Base-by-base conservation (phyloP, 352 stramenopile genomes). In the Globisporangium spinosum region DNA sequence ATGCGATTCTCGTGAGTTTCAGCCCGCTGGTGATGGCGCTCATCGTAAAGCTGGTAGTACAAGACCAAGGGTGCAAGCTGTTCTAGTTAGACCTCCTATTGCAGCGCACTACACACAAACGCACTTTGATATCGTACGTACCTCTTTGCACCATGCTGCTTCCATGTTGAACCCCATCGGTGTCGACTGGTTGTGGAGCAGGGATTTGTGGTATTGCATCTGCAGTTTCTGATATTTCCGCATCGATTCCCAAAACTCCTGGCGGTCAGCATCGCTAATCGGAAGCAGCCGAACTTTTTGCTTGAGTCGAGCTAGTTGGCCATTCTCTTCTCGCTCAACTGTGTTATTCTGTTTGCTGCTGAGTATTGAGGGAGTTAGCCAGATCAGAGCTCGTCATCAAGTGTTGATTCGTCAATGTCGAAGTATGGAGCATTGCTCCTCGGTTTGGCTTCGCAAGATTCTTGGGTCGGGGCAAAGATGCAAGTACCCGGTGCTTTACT, bases 101-200 rank as follows among this genome's bases (percentile, higher is more conserved):
- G 4, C 54, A 38, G 32, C n/a, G 8, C 15, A 13, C 6, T 23
- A n/a, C 27, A 10, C 40, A n/a, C 5, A 25, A 47, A 47, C 38
- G 60, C 43, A 34, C 12, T 9, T 20, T 54, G n/a, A 17, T 9
- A n/a, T 2, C 40, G 22, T 62, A 89, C 81, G 29, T 32, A 32
- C 29, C 72, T 74, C 67, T 72, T 65, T 76, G 45, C 80, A 80
- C 64, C 83, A 88, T 34, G 81, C 79, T 34, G 81, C 74, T 67
- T 87, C 72, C 69, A 81, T 79, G 61, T 89, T 89, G 58, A 87
- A 89, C 0, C 76, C 74, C 63, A 89, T 79, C 1, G 75, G 74
- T 22, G 77, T 84, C 3, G 74, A 68, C 32, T 80, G 72, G 23
- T 77, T 74, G 40, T 64, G 64, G 27, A 77, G 55, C 8, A 83